Percentiles rank a stretch among this genome's conserved stretches.
Conservation (phyloP, 2,329 filamentous ascomycete species). For the Colletotrichum aenigma region DNA sequence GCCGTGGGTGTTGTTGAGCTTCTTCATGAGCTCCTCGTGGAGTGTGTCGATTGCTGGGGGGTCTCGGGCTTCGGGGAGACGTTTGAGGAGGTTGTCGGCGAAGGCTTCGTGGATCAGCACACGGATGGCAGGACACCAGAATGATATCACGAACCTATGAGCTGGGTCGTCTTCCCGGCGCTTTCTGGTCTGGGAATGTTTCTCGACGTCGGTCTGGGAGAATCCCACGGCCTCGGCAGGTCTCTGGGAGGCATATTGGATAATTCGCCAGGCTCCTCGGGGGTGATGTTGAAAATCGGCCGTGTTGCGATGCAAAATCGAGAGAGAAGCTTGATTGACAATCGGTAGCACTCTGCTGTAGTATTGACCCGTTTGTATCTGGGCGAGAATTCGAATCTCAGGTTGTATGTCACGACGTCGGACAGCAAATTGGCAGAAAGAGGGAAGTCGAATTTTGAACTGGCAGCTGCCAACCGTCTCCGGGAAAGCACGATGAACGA, state of each 20-base stretch:
- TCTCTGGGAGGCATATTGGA: not conserved
- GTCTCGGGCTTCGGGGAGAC: slow-evolving; percentile 21
- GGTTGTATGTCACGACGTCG: not conserved
- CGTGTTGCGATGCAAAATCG: not conserved
- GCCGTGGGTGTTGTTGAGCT: not conserved
- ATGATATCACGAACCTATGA: not conserved
- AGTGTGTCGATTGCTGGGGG: slow-evolving; percentile 26
- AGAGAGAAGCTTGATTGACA: not conserved
- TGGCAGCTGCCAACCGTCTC: not conserved
- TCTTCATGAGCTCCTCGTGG: slow-evolving; percentile 30
- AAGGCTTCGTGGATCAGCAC: not conserved
- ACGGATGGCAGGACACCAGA: not conserved
- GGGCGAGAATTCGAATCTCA: not conserved
- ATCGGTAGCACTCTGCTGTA: not conserved
- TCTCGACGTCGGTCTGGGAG: not conserved
- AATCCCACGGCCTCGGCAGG: not conserved
- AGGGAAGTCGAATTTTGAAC: not conserved
- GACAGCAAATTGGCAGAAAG: not conserved
- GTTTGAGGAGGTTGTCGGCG: not conserved
- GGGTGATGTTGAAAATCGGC: not conserved
- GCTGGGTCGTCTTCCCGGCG: not conserved
- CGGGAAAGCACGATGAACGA: not conserved
- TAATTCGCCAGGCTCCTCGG: not conserved
- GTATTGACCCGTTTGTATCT: not conserved
- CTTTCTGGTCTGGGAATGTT: not conserved